These are phyloP conservation scores for Acacia confusa DNA, from an alignment of 306 rosid species.

Conservation along the genomic window DNA sequence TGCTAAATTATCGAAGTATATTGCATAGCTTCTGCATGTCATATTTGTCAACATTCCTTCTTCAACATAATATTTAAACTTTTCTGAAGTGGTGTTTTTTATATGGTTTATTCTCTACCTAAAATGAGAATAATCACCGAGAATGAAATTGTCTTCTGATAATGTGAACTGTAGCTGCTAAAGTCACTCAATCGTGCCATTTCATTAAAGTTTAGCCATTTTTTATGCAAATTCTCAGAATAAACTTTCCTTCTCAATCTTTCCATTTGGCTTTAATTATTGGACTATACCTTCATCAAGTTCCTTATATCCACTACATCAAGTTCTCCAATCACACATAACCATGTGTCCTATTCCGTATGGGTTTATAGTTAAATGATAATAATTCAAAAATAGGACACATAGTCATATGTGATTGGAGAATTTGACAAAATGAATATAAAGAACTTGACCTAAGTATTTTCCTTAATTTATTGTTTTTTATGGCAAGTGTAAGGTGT, in stretches of 20 bases:
- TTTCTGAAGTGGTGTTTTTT: background rate
- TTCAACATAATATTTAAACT: background rate
- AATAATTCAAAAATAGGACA: too few relatives aligned
- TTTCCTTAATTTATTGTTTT: background rate
- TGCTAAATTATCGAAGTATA: constrained; percentile 88
- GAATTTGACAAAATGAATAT: too few relatives aligned
- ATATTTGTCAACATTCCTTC: constrained; percentile 16
- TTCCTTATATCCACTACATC: too few relatives aligned
- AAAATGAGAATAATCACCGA: constrained; percentile 8
- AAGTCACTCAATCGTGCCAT: constrained; percentile 10
- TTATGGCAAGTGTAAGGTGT: too few relatives aligned
- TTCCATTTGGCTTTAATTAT: constrained; percentile 21
- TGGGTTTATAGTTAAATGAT: too few relatives aligned
- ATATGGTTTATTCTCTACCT: constrained; percentile 19
- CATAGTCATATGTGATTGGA: too few relatives aligned
- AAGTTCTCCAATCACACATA: background rate
- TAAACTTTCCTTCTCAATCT: background rate
- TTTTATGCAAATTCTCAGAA: constrained; percentile 10
- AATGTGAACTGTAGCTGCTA: constrained; percentile 5
- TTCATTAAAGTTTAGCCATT: background rate
- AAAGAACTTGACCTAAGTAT: too few relatives aligned
- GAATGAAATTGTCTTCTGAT: background rate
- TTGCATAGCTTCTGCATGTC: constrained; percentile 22
- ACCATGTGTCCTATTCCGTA: background rate
- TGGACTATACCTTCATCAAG: too few relatives aligned